Conservation (phyloP, 2,329 filamentous ascomycete genomes). For the Rhexocercosporidium sp. region DNA sequence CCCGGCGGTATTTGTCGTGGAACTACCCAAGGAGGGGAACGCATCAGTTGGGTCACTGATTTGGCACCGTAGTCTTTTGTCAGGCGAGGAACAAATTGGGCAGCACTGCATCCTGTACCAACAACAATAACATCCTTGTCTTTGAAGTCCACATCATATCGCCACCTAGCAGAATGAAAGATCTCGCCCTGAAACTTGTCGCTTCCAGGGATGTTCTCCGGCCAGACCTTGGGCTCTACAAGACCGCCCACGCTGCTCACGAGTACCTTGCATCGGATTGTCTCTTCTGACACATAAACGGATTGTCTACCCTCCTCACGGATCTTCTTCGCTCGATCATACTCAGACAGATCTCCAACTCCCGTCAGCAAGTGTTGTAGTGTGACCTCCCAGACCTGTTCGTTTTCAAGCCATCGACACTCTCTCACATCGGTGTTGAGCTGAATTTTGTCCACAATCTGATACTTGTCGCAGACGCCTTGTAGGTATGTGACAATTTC, state of each 20-base stretch:
- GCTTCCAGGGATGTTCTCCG: slow-evolving; percentile 55
- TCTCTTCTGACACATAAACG: slow-evolving; percentile 57
- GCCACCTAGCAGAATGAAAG: slow-evolving; percentile 63
- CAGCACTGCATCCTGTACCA: slow-evolving; percentile 62
- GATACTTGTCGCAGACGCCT: slow-evolving; percentile 56
- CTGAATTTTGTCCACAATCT: slow-evolving; percentile 62
- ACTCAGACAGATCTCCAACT: slow-evolving; percentile 56
- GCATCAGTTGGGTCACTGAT: slow-evolving; percentile 64
- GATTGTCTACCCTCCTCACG: slow-evolving; percentile 49
- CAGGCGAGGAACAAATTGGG: slow-evolving; percentile 59
- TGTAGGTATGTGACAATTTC: slow-evolving; percentile 63
- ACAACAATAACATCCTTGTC: slow-evolving; percentile 62
- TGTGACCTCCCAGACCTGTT: slow-evolving; percentile 59
- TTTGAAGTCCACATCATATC: slow-evolving; percentile 55
- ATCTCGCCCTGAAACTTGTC: slow-evolving; percentile 59
- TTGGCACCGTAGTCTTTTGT: slow-evolving; percentile 51
- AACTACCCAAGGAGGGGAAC: slow-evolving; percentile 61
- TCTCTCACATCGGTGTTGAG: slow-evolving; percentile 61
- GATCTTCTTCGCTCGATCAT: slow-evolving; percentile 51
- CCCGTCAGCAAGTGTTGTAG: slow-evolving; percentile 56
- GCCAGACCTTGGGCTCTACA: slow-evolving; percentile 58
- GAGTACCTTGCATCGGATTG: slow-evolving; percentile 58
- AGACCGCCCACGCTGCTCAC: slow-evolving; percentile 60
- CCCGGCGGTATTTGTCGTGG: slow-evolving; percentile 46
- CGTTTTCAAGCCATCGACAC: slow-evolving; percentile 56